Evolutionary conservation across 2,329 filamentous ascomycete genomes (phyloP).

Genomic region (Colletotrichum falcatum): DNA sequence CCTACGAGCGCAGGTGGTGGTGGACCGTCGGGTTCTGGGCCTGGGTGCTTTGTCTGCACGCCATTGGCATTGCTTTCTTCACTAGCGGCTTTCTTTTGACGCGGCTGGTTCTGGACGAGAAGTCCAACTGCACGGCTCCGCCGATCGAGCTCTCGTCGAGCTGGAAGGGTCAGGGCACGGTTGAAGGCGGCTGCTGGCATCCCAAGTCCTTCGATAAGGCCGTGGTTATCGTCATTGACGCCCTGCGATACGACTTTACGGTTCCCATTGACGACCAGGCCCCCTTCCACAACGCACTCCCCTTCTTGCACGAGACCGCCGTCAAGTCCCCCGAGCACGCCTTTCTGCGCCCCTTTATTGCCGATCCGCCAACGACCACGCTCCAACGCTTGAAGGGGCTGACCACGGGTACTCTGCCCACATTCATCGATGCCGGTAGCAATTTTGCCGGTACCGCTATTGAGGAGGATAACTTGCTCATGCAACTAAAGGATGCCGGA

Average conservation of each 20-base stretch:
- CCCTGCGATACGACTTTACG: conserved; percentile 96
- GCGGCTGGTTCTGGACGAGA: conserved; percentile 81
- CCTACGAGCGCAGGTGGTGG: conserved; percentile 65
- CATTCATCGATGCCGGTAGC: conserved; percentile 92
- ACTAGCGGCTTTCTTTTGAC: conserved; percentile 95
- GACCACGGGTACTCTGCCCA: conserved; percentile 94
- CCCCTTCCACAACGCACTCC: conserved; percentile 87
- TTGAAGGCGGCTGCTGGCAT: conserved; percentile 89
- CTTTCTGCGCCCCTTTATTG: conserved; percentile 93
- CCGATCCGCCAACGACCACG: conserved; percentile 94
- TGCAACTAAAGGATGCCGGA: conserved; percentile 73
- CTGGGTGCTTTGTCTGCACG: conserved; percentile 80
- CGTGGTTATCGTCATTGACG: conserved; percentile 91
- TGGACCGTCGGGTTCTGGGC: conserved; percentile 76
- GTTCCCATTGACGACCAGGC: conserved; percentile 75
- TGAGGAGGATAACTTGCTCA: conserved; percentile 85
- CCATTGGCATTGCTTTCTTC: conserved; percentile 88
- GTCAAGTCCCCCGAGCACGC: conserved; percentile 81
- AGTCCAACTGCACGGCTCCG: conserved; percentile 75
- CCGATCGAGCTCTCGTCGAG: conserved; percentile 67
- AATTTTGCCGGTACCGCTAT: conserved; percentile 97
- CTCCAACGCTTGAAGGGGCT: conserved; percentile 92
- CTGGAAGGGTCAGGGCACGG: conserved; percentile 57
- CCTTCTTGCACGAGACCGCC: conserved; percentile 87
- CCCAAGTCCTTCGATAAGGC: conserved; percentile 93